Conservation (phyloP, 176 grass and related monocot species). For the Bolboschoenus planiculmis region DNA sequence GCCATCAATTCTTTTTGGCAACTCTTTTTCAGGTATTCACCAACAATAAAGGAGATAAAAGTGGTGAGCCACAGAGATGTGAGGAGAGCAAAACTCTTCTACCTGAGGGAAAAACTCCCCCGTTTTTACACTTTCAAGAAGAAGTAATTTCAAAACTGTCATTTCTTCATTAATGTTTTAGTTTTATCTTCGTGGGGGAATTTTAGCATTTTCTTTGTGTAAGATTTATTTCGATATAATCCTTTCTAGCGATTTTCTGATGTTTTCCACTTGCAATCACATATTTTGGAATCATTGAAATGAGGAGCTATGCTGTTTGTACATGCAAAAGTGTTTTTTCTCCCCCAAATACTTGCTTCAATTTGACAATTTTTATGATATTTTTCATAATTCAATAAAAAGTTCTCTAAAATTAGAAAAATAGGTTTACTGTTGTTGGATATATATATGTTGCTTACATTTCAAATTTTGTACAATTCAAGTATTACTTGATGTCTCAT, state of each 20-base stretch:
- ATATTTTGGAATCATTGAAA: neutral
- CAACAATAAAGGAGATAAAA: slow-evolving; percentile 95
- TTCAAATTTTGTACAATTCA: neutral
- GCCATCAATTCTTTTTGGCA: neutral
- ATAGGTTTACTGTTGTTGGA: neutral
- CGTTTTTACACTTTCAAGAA: slow-evolving; percentile 97
- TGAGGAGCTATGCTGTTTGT: neutral
- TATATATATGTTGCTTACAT: neutral
- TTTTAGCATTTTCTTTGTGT: slow-evolving; percentile 20
- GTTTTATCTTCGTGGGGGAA: slow-evolving; percentile 26
- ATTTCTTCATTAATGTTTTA: slow-evolving; percentile 11
- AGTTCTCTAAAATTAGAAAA: neutral
- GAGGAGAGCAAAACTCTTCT: slow-evolving; percentile 91
- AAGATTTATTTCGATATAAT: slow-evolving; percentile 21
- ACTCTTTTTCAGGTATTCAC: slow-evolving; percentile 65
- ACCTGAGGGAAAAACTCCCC: slow-evolving; percentile 88
- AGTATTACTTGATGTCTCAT: neutral
- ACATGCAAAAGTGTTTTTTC: neutral
- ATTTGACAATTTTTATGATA: neutral
- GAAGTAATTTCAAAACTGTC: slow-evolving; percentile 32
- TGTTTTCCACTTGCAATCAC: neutral
- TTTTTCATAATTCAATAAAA: neutral
- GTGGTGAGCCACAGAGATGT: slow-evolving; percentile 91
- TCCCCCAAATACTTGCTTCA: neutral
- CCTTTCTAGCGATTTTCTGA: neutral